Percentiles rank a stretch among this genome's conserved stretches.
Conservation (phyloP, 169 alveolate genomes). For the Ichthyophthirius multifiliis region DNA sequence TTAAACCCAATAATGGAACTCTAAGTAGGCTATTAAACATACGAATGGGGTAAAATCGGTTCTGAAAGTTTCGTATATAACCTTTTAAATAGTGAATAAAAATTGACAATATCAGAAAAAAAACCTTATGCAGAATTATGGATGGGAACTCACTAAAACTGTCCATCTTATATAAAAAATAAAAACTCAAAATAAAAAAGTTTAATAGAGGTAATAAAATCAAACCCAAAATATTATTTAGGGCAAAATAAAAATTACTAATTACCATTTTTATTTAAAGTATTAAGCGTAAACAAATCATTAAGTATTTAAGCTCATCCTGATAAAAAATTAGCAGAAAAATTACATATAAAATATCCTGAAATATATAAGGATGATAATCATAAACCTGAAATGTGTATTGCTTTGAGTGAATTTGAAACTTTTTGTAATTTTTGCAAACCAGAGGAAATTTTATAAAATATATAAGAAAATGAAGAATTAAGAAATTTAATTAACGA, state of each 20-base stretch:
- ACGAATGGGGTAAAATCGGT: slow-evolving; percentile 75
- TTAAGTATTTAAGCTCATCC: slow-evolving; percentile 92
- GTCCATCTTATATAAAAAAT: slow-evolving; percentile 49
- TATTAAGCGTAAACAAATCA: slow-evolving; percentile 85
- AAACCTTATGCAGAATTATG: slow-evolving; percentile 90
- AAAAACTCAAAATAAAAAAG: slow-evolving; percentile 9
- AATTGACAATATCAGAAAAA: slow-evolving; percentile 34
- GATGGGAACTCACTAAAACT: slow-evolving; percentile 90
- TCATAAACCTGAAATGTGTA: slow-evolving; percentile 93
- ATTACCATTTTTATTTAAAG: slow-evolving; percentile 82
- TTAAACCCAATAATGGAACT: too few relatives aligned
- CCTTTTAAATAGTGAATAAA: slow-evolving; percentile 21
- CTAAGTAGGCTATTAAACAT: slow-evolving; percentile 50
- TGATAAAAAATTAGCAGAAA: slow-evolving; percentile 78
- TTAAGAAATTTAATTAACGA: neutral
- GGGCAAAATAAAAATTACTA: slow-evolving; percentile 22
- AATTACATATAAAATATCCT: slow-evolving; percentile 77
- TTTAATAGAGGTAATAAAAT: neutral
- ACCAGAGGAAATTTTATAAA: slow-evolving; percentile 30
- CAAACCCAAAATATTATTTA: slow-evolving; percentile 1
- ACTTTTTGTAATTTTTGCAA: slow-evolving; percentile 84
- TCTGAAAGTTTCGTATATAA: slow-evolving; percentile 44
- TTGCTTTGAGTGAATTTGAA: slow-evolving; percentile 86
- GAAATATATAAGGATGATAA: slow-evolving; percentile 87
- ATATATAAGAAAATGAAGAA: slow-evolving; percentile 35